These are phyloP conservation scores for Didymella exigua DNA, from an alignment of 2,329 filamentous ascomycete species.

Conservation along the genomic window DNA sequence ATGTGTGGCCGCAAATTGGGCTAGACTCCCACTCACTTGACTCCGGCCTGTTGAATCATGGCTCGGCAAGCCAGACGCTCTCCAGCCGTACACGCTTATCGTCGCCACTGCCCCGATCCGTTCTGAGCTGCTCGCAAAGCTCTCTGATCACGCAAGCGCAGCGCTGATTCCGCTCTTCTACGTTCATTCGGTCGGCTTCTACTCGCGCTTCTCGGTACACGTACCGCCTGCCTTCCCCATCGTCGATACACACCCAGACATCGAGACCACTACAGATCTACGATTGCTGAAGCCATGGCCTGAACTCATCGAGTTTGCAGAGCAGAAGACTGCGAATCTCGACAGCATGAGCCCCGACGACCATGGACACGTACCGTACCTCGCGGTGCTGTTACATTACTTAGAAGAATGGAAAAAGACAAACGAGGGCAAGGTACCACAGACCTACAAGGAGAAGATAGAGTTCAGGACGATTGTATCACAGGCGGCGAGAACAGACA, in stretches of 20 bases:
- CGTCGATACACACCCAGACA: slow-evolving; percentile 93
- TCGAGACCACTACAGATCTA: slow-evolving; percentile 82
- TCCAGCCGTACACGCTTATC: slow-evolving; percentile 63
- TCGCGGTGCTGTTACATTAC: slow-evolving; percentile 81
- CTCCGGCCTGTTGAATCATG: slow-evolving; percentile 53
- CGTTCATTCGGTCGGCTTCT: slow-evolving; percentile 89
- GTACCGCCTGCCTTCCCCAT: slow-evolving; percentile 84
- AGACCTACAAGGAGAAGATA: slow-evolving; percentile 82
- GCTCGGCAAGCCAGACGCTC: slow-evolving; percentile 47
- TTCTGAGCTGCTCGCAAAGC: slow-evolving; percentile 55
- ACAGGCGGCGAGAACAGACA: slow-evolving; percentile 70
- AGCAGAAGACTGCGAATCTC: slow-evolving; percentile 70
- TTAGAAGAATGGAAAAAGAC: slow-evolving; percentile 77
- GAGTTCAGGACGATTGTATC: slow-evolving; percentile 77
- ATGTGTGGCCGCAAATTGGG: slow-evolving; percentile 3
- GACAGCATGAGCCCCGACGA: slow-evolving; percentile 75
- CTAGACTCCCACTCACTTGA: slow-evolving; percentile 14
- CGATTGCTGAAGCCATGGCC: slow-evolving; percentile 85
- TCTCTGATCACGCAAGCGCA: slow-evolving; percentile 58
- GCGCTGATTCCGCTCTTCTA: slow-evolving; percentile 76
- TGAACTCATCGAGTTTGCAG: slow-evolving; percentile 72
- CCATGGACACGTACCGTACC: slow-evolving; percentile 89
- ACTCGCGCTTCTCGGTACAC: slow-evolving; percentile 82
- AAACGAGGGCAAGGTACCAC: slow-evolving; percentile 72
- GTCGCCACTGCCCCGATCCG: slow-evolving; percentile 65